Evolutionary conservation across 345 rosid species (phyloP), one percentile per base, ranked within the genome.

Genomic region (Eucalyptus dawsonii): DNA sequence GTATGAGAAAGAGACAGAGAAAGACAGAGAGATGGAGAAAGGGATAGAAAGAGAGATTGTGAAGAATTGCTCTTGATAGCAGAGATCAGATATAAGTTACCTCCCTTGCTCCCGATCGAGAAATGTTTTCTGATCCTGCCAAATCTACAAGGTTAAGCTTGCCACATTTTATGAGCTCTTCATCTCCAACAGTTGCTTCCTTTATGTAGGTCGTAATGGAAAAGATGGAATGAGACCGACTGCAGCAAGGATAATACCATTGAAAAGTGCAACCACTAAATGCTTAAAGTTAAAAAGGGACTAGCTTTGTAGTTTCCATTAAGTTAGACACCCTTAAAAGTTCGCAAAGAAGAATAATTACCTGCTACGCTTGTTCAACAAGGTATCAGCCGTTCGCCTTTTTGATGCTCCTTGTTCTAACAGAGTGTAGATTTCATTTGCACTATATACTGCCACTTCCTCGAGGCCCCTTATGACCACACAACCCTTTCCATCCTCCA

Each of bases 71-170:
- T 72, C 11, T 72, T 72, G 81, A 72, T 37, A n/a, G 44, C 54
- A 50, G 40, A 90, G 87, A 34, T 27, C 42, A 44, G 45, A 86
- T 60, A 54, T 58, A 87, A 6, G 87, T 25, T 90, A 94, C 97
- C 95, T 96, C 99, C 85, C 98, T 91, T 88, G 98, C 95, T 88
- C 98, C 99, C 14, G 98, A 97, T 11, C 98, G 96, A 51, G 95
- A 95, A 89, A 97, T 96, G 87, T 97, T 97, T 90, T 97, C 99
- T 29, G 99, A 97, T 87, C 99, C 99, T 29, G 99, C 99, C 94
- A 97, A 91, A 95, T 97, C 99, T 89, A 97, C 99, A 91, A 97
- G 99, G 90, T 97, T 95, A 90, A 97, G 99, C 95, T 97, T 97
- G 67, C 99, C 99, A 88, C 99, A 97, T 92, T 97, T 97, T 76